These are phyloP conservation scores for Metarhizium brunneum DNA, from an alignment of 2,329 filamentous ascomycete genomes.

Conservation along the genomic window DNA sequence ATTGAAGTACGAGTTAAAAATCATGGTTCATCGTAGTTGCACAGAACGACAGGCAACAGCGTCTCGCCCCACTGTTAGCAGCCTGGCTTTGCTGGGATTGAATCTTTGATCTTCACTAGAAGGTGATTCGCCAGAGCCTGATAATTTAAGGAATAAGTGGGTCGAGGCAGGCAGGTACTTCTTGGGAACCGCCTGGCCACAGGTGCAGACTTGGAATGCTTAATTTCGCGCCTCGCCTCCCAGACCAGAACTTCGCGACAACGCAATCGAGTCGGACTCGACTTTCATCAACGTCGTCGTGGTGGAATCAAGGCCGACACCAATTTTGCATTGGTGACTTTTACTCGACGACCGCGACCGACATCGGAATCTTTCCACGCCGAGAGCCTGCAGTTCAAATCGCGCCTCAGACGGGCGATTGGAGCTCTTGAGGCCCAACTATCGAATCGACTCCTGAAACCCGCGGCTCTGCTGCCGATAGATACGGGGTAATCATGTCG, in stretches of 20 bases:
- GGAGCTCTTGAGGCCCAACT: background rate
- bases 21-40: too few species aligned
- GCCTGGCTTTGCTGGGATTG: too few species aligned
- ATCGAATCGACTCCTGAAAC: background rate
- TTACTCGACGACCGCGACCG: background rate
- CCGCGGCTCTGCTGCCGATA: conserved; percentile 2
- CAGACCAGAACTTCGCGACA: conserved; percentile 2
- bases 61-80: too few species aligned
- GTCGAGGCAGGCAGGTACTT: background rate
- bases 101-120: too few species aligned
- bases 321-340: background rate
- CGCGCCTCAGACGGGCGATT: background rate
- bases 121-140: too few species aligned
- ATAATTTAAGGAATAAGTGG: too few species aligned
- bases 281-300: background rate
- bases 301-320: background rate
- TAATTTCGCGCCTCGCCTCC: background rate
- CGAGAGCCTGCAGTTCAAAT: background rate
- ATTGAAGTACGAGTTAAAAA: too few species aligned
- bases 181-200: background rate
- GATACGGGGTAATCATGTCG: conserved; percentile 35
- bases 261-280: background rate
- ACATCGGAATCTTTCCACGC: background rate
- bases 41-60: too few species aligned
- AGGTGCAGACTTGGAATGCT: background rate